A percentile compares a stretch with the other conserved stretches of the same genome.
phyloP scores from a whole-genome alignment of 73 alveolate genomes.

The Breviolum minutum region DNA sequence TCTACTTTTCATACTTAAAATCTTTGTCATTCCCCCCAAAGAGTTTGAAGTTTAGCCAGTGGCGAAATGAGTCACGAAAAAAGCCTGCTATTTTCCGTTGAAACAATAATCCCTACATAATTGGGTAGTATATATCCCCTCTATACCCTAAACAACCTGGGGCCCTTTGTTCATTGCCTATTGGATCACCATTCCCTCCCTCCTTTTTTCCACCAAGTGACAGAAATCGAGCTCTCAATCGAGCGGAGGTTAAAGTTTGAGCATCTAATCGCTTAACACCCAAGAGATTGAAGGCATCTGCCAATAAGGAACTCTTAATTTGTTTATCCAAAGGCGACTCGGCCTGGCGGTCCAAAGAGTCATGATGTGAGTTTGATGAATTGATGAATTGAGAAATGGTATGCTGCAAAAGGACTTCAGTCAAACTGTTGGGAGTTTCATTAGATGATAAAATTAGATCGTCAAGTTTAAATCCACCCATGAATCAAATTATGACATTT shows the following conservation, averaged over 20 bases:
- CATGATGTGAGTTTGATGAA: too few species aligned
- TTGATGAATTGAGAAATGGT: neutral
- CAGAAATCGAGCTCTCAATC: conserved; percentile 64
- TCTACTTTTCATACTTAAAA: too few species aligned
- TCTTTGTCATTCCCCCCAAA: too few species aligned
- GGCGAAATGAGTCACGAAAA: neutral
- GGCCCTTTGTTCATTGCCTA: neutral
- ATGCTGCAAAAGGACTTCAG: too few species aligned
- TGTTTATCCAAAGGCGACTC: conserved; percentile 83
- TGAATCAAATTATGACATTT: too few species aligned
- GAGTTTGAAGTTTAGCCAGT: neutral
- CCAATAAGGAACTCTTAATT: conserved; percentile 60
- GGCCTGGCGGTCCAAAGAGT: neutral
- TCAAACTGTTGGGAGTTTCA: too few species aligned
- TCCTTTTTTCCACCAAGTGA: neutral
- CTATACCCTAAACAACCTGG: too few species aligned
- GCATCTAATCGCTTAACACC: conserved; percentile 59
- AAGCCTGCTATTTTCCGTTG: neutral
- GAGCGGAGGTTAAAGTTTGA: conserved; percentile 52
- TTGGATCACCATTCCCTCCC: neutral
- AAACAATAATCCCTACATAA: too few species aligned
- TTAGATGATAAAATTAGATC: too few species aligned
- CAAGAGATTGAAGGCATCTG: conserved; percentile 63
- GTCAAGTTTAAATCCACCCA: too few species aligned
- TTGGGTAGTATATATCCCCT: too few species aligned